phyloP scores from a whole-genome alignment of 768 basidiomycete species.

The Leccinum subgranulosum region DNA sequence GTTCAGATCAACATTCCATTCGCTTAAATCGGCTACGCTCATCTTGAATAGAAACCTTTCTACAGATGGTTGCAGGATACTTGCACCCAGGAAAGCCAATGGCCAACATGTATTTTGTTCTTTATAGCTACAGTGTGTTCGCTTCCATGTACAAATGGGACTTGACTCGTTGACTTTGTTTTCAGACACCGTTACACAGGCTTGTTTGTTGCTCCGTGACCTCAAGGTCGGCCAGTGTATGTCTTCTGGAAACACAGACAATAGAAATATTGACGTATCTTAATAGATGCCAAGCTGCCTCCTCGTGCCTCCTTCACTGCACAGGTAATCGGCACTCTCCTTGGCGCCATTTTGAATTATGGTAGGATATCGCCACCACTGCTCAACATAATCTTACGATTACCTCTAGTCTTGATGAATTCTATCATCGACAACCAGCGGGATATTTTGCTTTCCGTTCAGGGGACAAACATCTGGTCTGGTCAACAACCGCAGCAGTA shows the following conservation, averaged over 20 bases:
- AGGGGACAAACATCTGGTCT: conserved; percentile 45
- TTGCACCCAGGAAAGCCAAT: conserved; percentile 37
- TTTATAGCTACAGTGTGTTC: conserved; percentile 45
- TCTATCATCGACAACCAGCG: conserved; percentile 51
- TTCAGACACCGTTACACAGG: conserved; percentile 51
- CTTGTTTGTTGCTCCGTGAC: conserved; percentile 52
- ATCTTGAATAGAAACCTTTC: conserved; percentile 22
- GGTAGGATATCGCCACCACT: conserved; percentile 22
- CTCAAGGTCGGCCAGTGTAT: conserved; percentile 42
- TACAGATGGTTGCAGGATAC: conserved; percentile 38
- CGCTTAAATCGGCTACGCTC: background rate
- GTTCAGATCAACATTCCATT: background rate
- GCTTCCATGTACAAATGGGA: conserved; percentile 9
- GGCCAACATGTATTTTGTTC: conserved; percentile 42
- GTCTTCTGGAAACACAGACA: background rate
- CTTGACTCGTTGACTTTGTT: conserved; percentile 19
- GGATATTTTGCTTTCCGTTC: conserved; percentile 47
- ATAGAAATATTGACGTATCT: conserved; percentile 36
- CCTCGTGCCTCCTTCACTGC: conserved; percentile 62
- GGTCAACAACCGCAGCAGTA: conserved; percentile 30
- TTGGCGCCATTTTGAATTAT: conserved; percentile 49
- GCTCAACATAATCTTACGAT: background rate
- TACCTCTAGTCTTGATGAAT: conserved; percentile 54
- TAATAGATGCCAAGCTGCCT: conserved; percentile 48
- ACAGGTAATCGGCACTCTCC: conserved; percentile 53